phyloP scores from a whole-genome alignment of 2,329 filamentous ascomycete species.

The Fusarium luffae region DNA sequence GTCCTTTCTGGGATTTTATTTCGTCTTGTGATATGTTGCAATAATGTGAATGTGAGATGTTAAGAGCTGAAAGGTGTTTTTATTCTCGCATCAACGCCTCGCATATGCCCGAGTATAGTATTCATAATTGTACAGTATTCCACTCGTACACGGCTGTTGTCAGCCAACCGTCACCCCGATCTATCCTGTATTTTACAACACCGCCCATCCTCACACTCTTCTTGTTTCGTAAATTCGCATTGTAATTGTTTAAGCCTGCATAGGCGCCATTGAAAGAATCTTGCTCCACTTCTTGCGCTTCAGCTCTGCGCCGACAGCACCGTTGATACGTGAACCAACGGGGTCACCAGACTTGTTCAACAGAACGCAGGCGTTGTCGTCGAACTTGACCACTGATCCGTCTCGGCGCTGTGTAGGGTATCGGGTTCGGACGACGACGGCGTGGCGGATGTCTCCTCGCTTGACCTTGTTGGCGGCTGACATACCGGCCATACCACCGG shows the following conservation, averaged over 20 bases:
- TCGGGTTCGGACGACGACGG: conserved; percentile 90
- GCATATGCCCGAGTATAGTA: conserved; percentile 49
- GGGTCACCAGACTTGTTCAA: conserved; percentile 98
- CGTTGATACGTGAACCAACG: conserved; percentile 90
- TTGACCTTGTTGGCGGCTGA: conserved; percentile 90
- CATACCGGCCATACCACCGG: conserved; percentile 76
- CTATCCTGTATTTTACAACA: conserved; percentile 31
- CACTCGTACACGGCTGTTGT: conserved; percentile 40
- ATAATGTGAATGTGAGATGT: conserved; percentile 21
- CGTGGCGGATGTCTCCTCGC: conserved; percentile 95
- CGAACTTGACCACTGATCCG: conserved; percentile 90
- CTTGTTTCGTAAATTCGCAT: neutral
- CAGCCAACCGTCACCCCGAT: conserved; percentile 2
- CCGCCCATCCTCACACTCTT: neutral
- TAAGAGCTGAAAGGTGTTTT: conserved; percentile 44
- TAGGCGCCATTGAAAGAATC: conserved; percentile 92
- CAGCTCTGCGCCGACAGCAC: conserved; percentile 89
- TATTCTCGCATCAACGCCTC: conserved; percentile 50
- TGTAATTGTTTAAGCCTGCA: conserved; percentile 59
- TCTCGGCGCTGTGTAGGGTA: conserved; percentile 90
- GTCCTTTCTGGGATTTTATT: neutral
- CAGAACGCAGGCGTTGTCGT: conserved; percentile 97
- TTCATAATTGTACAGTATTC: conserved; percentile 50
- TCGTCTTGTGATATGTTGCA: conserved; percentile 5
- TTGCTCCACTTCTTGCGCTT: conserved; percentile 97